Conservation (phyloP, 768 basidiomycete genomes). For the Guyanaporus albipodus region DNA sequence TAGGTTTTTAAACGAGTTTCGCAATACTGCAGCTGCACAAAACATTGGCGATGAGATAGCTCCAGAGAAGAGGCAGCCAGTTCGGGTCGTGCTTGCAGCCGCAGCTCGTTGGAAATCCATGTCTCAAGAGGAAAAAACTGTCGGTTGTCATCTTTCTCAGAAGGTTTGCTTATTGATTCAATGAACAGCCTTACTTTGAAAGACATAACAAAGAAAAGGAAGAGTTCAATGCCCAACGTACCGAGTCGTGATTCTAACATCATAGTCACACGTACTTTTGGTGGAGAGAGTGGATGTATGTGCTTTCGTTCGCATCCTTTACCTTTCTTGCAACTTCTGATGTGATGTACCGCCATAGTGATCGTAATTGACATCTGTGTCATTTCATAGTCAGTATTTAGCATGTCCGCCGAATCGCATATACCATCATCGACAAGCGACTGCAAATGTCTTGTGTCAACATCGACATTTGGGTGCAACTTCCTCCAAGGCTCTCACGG, state of each 20-base stretch:
- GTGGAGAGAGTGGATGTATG: conserved; percentile 1
- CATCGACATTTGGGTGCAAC: not conserved
- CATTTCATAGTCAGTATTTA: conserved; percentile 4
- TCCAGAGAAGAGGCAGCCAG: not conserved
- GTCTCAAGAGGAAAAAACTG: conserved; percentile 32
- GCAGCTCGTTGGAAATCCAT: conserved; percentile 31
- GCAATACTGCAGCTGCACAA: conserved; percentile 12
- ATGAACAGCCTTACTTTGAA: conserved; percentile 20
- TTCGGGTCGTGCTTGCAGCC: conserved; percentile 13
- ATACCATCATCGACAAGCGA: not conserved
- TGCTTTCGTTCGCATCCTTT: conserved; percentile 2
- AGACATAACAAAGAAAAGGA: conserved; percentile 12
- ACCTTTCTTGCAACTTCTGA: conserved; percentile 5
- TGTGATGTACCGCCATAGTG: conserved; percentile 10
- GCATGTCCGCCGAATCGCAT: not conserved
- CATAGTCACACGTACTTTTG: not conserved
- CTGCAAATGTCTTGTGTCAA: not conserved
- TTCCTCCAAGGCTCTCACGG: not conserved
- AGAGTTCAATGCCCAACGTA: conserved; percentile 3
- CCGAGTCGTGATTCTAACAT: conserved; percentile 8
- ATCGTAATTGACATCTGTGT: not conserved
- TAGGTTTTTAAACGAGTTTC: conserved; percentile 24
- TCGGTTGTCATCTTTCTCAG: conserved; percentile 4
- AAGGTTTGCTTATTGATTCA: not conserved
- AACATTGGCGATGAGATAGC: conserved; percentile 8